Percentiles rank a stretch among this genome's conserved stretches.
These are phyloP conservation scores for Curvularia lunata DNA, from an alignment of 2,329 filamentous ascomycete species.

Conservation along the genomic window DNA sequence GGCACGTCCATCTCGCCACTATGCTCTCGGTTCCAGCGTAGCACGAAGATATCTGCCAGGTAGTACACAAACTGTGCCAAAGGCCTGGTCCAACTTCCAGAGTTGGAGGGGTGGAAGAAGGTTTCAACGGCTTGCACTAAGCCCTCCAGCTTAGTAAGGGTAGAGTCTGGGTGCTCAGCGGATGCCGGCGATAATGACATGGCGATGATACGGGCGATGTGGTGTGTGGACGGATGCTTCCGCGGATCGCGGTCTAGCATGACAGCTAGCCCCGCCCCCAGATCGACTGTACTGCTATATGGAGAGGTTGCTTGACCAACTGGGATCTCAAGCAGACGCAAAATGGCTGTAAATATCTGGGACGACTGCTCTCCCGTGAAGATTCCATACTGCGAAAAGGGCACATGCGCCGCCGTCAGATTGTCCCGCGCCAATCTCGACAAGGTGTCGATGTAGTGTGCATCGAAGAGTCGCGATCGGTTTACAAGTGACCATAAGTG, in stretches of 20 bases:
- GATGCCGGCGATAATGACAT: conserved; percentile 90
- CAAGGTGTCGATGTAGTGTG: conserved; percentile 86
- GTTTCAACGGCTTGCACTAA: conserved; percentile 95
- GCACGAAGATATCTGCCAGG: conserved; percentile 93
- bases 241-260: conserved; percentile 92
- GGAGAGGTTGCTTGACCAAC: conserved; percentile 95
- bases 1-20: conserved; percentile 91
- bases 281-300: conserved; percentile 80
- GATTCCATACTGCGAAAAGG: conserved; percentile 85
- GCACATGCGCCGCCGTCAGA: conserved; percentile 73
- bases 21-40: conserved; percentile 94
- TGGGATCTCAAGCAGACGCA: conserved; percentile 91
- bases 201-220: conserved; percentile 90
- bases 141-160: conserved; percentile 84
- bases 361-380: conserved; percentile 92
- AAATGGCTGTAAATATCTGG: conserved; percentile 87
- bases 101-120: conserved; percentile 98
- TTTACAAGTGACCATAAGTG: conserved; percentile 95
- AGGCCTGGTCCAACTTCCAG: conserved; percentile 87
- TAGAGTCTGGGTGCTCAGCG: conserved; percentile 76
- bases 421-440: conserved; percentile 88
- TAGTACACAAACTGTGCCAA: conserved; percentile 91
- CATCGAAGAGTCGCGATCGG: conserved; percentile 84
- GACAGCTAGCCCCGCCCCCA: conserved; percentile 79
- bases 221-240: conserved; percentile 89